Evolutionary conservation across 169 alveolate species (phyloP), one percentile per base, ranked within the genome.

Genomic region (Sarcocystis neurona): DNA sequence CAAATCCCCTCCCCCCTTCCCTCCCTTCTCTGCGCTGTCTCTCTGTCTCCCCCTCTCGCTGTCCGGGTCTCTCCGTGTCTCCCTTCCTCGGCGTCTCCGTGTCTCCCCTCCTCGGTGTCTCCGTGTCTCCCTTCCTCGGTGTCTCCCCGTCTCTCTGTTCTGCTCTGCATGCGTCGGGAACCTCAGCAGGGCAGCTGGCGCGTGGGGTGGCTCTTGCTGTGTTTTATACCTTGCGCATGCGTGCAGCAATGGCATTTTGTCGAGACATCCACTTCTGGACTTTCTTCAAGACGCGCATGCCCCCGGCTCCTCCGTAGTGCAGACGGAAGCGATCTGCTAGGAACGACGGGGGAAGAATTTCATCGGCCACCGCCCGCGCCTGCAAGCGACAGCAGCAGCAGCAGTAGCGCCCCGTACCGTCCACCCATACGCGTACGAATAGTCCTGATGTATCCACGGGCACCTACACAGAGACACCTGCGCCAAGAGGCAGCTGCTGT

Each of bases 281-380:
- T 66, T 79, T 79, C 72, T 82, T 84, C 37, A 89, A 63, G 82
- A 79, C 87, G 48, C 70, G 88, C 89, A 89, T 79, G 87, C 92
- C 92, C 37, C 79, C 88, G 37, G 34, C 56, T 30, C 92, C 92
- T 30, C 92, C 92, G 37, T 63, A 89, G 68, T 89, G 89, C 53
- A 89, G 89, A 70, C 92, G 87, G 58, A 79, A 89, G 43, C 88
- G 50, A 60, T 89, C 92, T 30, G 60, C 80, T 53, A 89, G 53
- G 46, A 89, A 89, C 37, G 89, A 75, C 32, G 92, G 92, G 41
- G 92, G 89, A 63, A 89, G 43, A 58, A 89, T 48, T 46, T 89
- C 89, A 58, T 89, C 92, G 43, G 68, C 89, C 0, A 89, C 87
- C 2, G 92, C 92, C 87, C 92, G 89, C 0, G 87, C 89, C 92